Base-by-base conservation (phyloP, 805 yeast species). In the Metahyphopichia silvanorum region DNA sequence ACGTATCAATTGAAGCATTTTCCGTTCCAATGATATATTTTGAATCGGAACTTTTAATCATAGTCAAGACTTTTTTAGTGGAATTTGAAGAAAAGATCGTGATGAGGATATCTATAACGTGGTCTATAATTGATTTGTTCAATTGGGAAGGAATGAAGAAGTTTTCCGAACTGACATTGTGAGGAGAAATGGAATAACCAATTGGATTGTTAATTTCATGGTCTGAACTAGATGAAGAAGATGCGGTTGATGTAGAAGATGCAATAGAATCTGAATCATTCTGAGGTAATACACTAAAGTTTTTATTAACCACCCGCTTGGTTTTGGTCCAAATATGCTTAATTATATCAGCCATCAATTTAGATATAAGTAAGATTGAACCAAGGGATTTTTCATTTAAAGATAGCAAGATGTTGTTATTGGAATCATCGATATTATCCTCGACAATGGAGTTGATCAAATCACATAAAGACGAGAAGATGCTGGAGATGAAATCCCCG, bases 171-270 rank as follows among this genome's bases (percentile, higher is more conserved):
- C 6, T 24, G n/a, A 24, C 7, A 8, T 11, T n/a, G 12, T 8
- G 15, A 24, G 6, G 6, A 24, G 7, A n/a, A 14, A 24, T 24
- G 7, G 26, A 24, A 14, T 8, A 24, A 7, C 14, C 12, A 9
- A 24, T 24, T 14, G 26, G 8, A 14, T 14, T n/a, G 26, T 24
- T 14, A 11, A n/a, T 24, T 24, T n/a, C 98, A 51, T 83, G 88
- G 49, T 82, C 77, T 54, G 82, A 91, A 61, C 94, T 77, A 33
- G 74, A 63, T 27, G 79, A 76, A 29, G 82, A 79, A 18, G 89
- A n/a, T n/a, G n/a, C n/a, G n/a, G n/a, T n/a, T n/a, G n/a, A n/a
- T n/a, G n/a, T n/a, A n/a, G n/a, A n/a, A n/a, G n/a, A n/a, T n/a
- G n/a, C n/a, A n/a, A n/a, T n/a, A n/a, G n/a, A n/a, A n/a, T n/a